These are phyloP conservation scores for Mortierella sp. DNA, from an alignment of 371 early-diverging fungal species.

Conservation along the genomic window DNA sequence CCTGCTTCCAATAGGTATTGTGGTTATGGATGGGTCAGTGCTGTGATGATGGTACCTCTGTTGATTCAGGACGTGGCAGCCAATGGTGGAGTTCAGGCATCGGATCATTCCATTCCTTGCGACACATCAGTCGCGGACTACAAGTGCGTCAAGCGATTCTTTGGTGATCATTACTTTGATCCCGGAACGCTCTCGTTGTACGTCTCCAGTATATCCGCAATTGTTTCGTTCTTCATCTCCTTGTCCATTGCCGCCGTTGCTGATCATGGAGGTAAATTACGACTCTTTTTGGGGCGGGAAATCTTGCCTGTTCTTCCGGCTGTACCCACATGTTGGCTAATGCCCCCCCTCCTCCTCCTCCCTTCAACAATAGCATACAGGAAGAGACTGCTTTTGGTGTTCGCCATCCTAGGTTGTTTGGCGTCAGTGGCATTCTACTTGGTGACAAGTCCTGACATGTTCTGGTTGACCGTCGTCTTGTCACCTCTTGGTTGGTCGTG, in stretches of 20 bases:
- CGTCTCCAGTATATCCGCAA: slow-evolving; percentile 37
- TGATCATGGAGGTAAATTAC: slow-evolving; percentile 61
- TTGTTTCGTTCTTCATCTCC: slow-evolving; percentile 41
- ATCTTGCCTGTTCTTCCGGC: too few relatives aligned
- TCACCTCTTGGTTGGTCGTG: slow-evolving; percentile 46
- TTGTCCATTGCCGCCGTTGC: slow-evolving; percentile 65
- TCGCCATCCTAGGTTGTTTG: slow-evolving; percentile 37
- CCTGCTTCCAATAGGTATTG: slow-evolving; percentile 28
- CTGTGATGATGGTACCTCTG: slow-evolving; percentile 50
- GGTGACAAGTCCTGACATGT: slow-evolving; percentile 14
- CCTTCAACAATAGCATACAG: slow-evolving; percentile 21
- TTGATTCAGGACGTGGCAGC: slow-evolving; percentile 58
- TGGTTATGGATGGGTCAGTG: slow-evolving; percentile 48
- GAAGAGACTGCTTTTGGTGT: slow-evolving; percentile 26
- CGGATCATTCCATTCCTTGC: slow-evolving; percentile 32
- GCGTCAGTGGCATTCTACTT: slow-evolving; percentile 30
- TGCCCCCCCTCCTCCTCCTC: slow-evolving; percentile 6
- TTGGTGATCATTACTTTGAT: slow-evolving; percentile 59
- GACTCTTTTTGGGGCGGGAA: too few relatives aligned
- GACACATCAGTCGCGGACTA: slow-evolving; percentile 19
- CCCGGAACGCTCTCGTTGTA: slow-evolving; percentile 65
- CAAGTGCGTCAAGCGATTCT: slow-evolving; percentile 56
- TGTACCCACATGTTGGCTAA: too few relatives aligned
- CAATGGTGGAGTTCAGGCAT: slow-evolving; percentile 26
- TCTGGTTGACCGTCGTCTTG: slow-evolving; percentile 34